phyloP scores from a whole-genome alignment of 805 yeast species.

The Candida suzukii region DNA sequence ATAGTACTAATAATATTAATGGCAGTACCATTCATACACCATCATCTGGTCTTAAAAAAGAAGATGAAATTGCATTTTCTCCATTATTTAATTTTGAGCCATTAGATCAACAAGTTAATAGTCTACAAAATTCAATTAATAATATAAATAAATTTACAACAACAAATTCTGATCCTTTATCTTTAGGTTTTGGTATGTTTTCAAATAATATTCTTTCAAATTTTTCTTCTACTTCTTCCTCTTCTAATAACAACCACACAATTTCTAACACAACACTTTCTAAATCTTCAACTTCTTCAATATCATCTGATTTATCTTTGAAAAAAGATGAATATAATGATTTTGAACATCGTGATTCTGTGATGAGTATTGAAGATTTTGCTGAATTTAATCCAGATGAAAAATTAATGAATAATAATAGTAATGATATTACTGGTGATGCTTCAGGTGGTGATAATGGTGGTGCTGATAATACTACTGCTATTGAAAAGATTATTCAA shows the following conservation, averaged over 20 bases:
- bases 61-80: neutral
- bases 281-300: conserved; percentile 10
- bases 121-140: too few relatives aligned
- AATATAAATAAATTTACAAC: too few relatives aligned
- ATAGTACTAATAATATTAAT: conserved; percentile 6
- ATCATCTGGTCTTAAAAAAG: conserved; percentile 5
- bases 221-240: too few relatives aligned
- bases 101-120: conserved; percentile 5
- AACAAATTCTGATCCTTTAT: neutral
- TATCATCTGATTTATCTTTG: conserved; percentile 13
- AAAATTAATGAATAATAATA: neutral
- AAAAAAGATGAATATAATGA: conserved; percentile 13
- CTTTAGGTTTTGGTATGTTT: neutral
- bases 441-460: conserved; percentile 2
- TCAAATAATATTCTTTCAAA: neutral
- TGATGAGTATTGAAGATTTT: conserved; percentile 6
- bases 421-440: conserved; percentile 2
- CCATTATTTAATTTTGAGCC: conserved; percentile 8
- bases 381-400: neutral
- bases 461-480: conserved; percentile 2
- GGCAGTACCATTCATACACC: neutral
- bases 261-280: neutral
- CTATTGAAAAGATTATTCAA: conserved; percentile 5
- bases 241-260: neutral
- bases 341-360: conserved; percentile 17